Base-by-base conservation (phyloP, 1,284 basidiomycete genomes). In the Erythrobasidium hasegawianum region DNA sequence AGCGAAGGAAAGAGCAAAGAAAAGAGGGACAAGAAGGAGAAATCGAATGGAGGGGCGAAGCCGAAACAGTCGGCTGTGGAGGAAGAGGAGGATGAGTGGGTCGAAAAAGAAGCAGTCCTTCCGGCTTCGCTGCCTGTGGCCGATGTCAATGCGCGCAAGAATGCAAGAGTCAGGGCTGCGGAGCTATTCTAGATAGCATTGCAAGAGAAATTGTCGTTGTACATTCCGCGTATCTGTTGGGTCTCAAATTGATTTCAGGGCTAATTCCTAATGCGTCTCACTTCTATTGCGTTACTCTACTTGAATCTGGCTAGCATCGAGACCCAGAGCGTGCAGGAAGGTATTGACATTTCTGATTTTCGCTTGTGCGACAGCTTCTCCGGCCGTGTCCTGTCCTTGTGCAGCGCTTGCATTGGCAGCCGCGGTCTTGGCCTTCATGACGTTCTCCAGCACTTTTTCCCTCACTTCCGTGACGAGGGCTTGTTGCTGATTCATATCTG, bases 381-480 rank as follows among this genome's bases (percentile, higher is more conserved):
- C 62, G 9, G 54, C 53, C n/a, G 16, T 8, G 39, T 58, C 18
- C 40, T 54, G 16, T 24, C 62, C 69, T 33, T 33, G 33, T 7
- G 66, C 53, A 22, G 43, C 64, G 38, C 72, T 71, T 4, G 67
- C 58, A 27, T 80, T 76, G 33, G 84, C 76, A 83, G 84, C 87
- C 18, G 87, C 87, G 73, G 87, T 86, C 74, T 85, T 87, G 18
- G 86, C 89, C 53, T 83, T 85, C 66, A 86, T 77, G 26, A 95
- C 87, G 71, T 89, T 90, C 72, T 92, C 89, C 43, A 95, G 81
- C 18, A 97, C 88, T 78, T 97, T 95, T 73, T 97, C 95, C 67
- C 93, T 86, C 52, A 97, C 80, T 52, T 87, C 84, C 43, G 86
- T 85, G 20, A 99, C 93, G 45, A 98, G 83, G 57, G 86, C 80